Conservation (phyloP, 2,329 filamentous ascomycete genomes). For the Trichoderma guizhouense region DNA sequence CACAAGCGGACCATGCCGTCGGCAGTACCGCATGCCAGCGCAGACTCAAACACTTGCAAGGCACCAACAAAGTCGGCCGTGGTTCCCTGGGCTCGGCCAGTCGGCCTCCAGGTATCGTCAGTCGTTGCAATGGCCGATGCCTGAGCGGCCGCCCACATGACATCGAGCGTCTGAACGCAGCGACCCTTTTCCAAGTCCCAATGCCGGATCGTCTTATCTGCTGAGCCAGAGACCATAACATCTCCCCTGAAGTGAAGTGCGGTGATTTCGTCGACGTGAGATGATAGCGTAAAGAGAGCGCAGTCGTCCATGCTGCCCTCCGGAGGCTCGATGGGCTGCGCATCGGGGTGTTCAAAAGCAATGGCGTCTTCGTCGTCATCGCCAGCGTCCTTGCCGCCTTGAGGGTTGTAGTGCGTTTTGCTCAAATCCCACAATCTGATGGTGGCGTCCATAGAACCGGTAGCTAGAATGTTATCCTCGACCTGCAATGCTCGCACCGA, state of each 20-base stretch:
- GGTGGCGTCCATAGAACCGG: constrained; percentile 90
- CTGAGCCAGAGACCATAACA: constrained; percentile 88
- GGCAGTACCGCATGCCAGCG: constrained; percentile 91
- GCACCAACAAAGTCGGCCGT: constrained; percentile 90
- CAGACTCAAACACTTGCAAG: constrained; percentile 92
- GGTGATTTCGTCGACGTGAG: constrained; percentile 92
- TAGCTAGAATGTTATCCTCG: constrained; percentile 91
- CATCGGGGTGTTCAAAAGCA: constrained; percentile 68
- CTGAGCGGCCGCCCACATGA: constrained; percentile 96
- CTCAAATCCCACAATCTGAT: constrained; percentile 94
- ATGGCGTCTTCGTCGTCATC: constrained; percentile 65
- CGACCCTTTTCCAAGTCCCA: constrained; percentile 98
- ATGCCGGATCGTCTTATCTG: constrained; percentile 94
- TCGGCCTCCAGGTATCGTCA: constrained; percentile 69
- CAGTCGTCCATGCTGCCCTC: constrained; percentile 85
- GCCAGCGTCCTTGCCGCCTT: constrained; percentile 54
- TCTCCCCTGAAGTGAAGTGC: constrained; percentile 87
- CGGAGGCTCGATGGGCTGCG: constrained; percentile 65
- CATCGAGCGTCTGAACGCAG: constrained; percentile 94
- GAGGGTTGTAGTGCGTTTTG: constrained; percentile 77
- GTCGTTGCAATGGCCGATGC: constrained; percentile 67
- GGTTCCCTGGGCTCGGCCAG: constrained; percentile 58
- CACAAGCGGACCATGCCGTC: constrained; percentile 96
- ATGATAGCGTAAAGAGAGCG: constrained; percentile 79
- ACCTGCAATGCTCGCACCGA: constrained; percentile 91